phyloP scores from a whole-genome alignment of 192 early-diverging fungal species.

The Coemansia sp. region DNA sequence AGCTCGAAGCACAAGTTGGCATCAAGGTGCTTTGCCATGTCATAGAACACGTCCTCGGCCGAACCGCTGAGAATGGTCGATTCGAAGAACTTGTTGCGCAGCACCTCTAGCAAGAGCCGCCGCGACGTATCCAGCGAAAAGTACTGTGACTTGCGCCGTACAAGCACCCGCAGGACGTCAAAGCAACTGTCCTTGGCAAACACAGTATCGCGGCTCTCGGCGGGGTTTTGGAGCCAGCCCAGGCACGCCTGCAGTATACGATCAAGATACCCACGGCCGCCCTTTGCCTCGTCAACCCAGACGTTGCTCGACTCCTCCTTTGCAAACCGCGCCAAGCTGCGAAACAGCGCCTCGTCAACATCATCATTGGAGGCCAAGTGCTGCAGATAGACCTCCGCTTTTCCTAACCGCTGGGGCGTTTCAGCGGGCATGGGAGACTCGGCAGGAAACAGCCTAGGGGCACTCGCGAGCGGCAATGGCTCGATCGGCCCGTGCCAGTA shows the following conservation, averaged over 20 bases:
- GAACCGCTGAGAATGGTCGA: slow-evolving; percentile 55
- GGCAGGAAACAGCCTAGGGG: slow-evolving; percentile 9
- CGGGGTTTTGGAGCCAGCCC: slow-evolving; percentile 47
- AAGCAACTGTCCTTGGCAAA: slow-evolving; percentile 57
- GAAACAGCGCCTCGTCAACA: slow-evolving; percentile 51
- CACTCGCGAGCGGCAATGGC: background rate
- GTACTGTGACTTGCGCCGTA: slow-evolving; percentile 49
- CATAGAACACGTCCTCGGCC: slow-evolving; percentile 53
- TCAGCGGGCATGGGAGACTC: slow-evolving; percentile 44
- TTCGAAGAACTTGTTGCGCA: slow-evolving; percentile 53
- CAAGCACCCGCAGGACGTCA: slow-evolving; percentile 54
- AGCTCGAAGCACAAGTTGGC: slow-evolving; percentile 48
- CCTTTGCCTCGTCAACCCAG: slow-evolving; percentile 27
- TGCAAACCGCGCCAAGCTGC: slow-evolving; percentile 53
- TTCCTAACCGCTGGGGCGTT: slow-evolving; percentile 38
- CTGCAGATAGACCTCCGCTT: slow-evolving; percentile 29
- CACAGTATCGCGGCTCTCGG: slow-evolving; percentile 48
- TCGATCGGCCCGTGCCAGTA: slow-evolving; percentile 54
- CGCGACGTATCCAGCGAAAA: slow-evolving; percentile 42
- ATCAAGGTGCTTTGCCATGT: slow-evolving; percentile 49
- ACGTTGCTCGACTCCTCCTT: slow-evolving; percentile 48
- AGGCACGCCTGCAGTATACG: slow-evolving; percentile 47
- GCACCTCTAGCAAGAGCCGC: slow-evolving; percentile 42
- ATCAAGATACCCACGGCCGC: slow-evolving; percentile 36
- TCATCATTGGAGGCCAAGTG: slow-evolving; percentile 29